These are phyloP conservation scores for Hypoxylon intermedium DNA, from an alignment of 495 filamentous ascomycete species.

Conservation along the genomic window DNA sequence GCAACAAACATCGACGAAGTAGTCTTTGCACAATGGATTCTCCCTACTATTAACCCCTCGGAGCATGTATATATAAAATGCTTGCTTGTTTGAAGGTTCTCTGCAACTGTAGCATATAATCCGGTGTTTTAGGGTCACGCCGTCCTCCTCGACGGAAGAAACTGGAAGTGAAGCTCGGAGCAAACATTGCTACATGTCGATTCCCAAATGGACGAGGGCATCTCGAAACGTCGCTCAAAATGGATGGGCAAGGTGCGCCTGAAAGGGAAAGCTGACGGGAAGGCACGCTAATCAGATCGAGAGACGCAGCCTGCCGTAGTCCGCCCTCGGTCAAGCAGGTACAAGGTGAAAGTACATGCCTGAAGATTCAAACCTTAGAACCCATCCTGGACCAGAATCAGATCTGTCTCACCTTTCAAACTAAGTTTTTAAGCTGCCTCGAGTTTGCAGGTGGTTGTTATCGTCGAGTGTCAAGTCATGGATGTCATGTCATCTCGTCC, in stretches of 20 bases:
- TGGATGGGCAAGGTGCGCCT: not conserved
- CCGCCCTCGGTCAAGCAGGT: conserved; percentile 4
- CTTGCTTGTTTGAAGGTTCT: not conserved
- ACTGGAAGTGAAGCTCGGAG: not conserved
- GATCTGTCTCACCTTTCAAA: conserved; percentile 33
- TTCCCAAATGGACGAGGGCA: not conserved
- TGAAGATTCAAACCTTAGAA: conserved; percentile 7
- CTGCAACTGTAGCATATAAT: not conserved
- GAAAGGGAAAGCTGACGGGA: conserved; percentile 12
- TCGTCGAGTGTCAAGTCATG: conserved; percentile 11
- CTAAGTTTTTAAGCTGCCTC: conserved; percentile 28
- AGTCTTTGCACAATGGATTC: too few species aligned
- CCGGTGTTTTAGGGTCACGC: conserved; percentile 5
- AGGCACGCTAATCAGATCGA: conserved; percentile 26
- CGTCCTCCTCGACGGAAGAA: not conserved
- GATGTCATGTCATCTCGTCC: conserved; percentile 9
- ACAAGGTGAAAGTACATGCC: conserved; percentile 7
- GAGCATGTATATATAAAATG: too few species aligned
- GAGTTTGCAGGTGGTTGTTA: conserved; percentile 9
- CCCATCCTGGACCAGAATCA: conserved; percentile 12
- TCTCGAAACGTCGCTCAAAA: conserved; percentile 3
- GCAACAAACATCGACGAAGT: too few species aligned
- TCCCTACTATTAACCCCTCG: too few species aligned
- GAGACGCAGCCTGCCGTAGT: conserved; percentile 21
- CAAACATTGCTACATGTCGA: conserved; percentile 3